Evolutionary conservation across 2,329 filamentous ascomycete species (phyloP).

Genomic region (Colletotrichum sp.): DNA sequence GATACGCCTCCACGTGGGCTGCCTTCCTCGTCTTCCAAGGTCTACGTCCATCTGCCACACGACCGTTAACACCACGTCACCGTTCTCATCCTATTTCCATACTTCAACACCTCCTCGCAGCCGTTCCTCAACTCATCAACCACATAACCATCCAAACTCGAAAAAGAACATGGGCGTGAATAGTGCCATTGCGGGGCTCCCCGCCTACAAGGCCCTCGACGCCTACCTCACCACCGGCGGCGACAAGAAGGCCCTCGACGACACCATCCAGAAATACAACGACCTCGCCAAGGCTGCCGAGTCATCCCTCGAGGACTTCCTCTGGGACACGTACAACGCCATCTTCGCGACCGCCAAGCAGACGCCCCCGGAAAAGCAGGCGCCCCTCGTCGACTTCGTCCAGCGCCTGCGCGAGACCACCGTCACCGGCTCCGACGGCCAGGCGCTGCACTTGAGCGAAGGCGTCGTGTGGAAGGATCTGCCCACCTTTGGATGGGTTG

Average conservation of each 20-base stretch:
- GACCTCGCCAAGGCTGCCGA: conserved; percentile 3
- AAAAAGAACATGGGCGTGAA: neutral
- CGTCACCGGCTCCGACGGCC: conserved; percentile 17
- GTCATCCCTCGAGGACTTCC: conserved; percentile 12
- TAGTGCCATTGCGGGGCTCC: neutral
- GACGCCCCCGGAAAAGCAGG: conserved; percentile 25
- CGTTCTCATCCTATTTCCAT: neutral
- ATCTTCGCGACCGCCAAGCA: conserved; percentile 27
- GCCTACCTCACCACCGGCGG: neutral
- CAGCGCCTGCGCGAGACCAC: conserved; percentile 20
- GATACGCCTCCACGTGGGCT: conserved; percentile 9
- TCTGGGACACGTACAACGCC: conserved; percentile 26
- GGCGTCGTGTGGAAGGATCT: conserved; percentile 31
- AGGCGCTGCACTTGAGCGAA: conserved; percentile 22
- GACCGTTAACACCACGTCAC: neutral
- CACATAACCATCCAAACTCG: neutral
- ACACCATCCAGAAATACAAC: conserved; percentile 18
- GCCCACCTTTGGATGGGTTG: conserved; percentile 29
- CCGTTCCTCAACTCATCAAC: neutral
- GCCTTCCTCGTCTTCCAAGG: neutral
- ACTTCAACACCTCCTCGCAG: neutral
- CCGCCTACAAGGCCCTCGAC: conserved; percentile 7
- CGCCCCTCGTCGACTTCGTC: conserved; percentile 26
- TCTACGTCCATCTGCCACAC: neutral
- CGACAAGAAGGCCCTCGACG: neutral